Conservation (phyloP, 441 rosid genomes). For the Heliophila coronopifolia region DNA sequence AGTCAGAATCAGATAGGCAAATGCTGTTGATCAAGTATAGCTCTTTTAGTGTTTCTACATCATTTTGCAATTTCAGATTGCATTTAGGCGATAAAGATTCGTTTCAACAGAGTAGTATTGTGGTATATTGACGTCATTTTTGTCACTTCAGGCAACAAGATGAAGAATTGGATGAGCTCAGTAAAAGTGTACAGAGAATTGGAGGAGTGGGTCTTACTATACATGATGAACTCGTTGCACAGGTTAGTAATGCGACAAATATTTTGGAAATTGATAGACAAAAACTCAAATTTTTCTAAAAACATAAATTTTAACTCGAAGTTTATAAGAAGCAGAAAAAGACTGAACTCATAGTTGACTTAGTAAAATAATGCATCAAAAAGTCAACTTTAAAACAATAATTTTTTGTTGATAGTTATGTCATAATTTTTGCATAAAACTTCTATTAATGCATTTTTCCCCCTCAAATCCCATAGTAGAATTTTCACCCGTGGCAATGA, state of each 20-base stretch:
- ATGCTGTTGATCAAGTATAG: slow-evolving; percentile 80
- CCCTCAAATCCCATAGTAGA: no score
- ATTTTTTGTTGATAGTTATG: no score
- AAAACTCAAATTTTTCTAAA: no score
- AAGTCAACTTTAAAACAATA: no score
- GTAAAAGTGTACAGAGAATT: slow-evolving; percentile 84
- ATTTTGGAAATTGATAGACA: no score
- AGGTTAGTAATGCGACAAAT: slow-evolving; percentile 51
- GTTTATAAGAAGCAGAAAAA: no score
- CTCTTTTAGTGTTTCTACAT: slow-evolving; percentile 12
- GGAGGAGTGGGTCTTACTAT: slow-evolving; percentile 97
- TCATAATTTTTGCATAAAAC: no score
- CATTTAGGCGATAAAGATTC: background rate
- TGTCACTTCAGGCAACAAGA: slow-evolving; percentile 72
- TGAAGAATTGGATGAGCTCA: slow-evolving; percentile 93
- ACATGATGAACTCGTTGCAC: slow-evolving; percentile 87
- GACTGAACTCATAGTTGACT: no score
- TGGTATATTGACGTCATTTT: slow-evolving; percentile 14
- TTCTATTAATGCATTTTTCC: no score
- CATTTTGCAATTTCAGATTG: background rate
- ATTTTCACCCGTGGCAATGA: no score
- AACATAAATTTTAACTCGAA: no score
- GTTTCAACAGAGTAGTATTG: slow-evolving; percentile 8
- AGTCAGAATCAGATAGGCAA: slow-evolving; percentile 96
- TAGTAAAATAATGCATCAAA: no score